phyloP scores from a whole-genome alignment of 1,284 basidiomycete species.

The Flammula alnicola region DNA sequence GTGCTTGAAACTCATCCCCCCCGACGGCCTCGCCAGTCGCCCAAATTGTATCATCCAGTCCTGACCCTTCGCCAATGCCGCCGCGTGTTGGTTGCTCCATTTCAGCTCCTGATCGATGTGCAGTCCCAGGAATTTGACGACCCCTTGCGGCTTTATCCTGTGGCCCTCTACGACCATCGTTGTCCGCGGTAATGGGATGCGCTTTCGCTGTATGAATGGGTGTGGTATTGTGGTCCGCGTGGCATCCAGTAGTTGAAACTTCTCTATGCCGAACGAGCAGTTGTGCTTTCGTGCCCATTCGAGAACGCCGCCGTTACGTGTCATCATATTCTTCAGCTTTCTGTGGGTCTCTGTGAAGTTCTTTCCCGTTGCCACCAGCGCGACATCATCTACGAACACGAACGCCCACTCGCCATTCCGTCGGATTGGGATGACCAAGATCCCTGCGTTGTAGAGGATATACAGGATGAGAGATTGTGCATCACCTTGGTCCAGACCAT shows the following conservation, averaged over 20 bases:
- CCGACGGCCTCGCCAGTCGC: neutral
- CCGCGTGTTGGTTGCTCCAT: too few relatives aligned
- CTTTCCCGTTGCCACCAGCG: too few relatives aligned
- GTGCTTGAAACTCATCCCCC: neutral
- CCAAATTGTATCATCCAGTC: neutral
- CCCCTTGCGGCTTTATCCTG: too few relatives aligned
- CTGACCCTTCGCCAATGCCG: too few relatives aligned
- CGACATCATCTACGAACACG: neutral
- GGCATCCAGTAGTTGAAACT: constrained; percentile 25
- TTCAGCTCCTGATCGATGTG: too few relatives aligned
- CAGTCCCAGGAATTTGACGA: too few relatives aligned
- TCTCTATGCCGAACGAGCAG: constrained; percentile 24
- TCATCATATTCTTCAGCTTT: constrained; percentile 2
- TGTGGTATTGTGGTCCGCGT: constrained; percentile 1
- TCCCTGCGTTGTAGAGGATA: too few relatives aligned
- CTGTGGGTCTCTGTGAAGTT: too few relatives aligned
- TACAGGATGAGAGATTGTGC: neutral
- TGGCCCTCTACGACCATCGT: neutral
- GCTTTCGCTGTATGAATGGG: neutral
- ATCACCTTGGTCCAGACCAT: neutral
- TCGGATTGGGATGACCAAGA: neutral
- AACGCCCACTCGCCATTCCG: neutral
- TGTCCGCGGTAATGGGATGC: neutral
- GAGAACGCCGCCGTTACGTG: constrained; percentile 17
- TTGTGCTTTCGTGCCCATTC: constrained; percentile 27